Conservation (phyloP, 805 yeast genomes). For the Candida schatavii region DNA sequence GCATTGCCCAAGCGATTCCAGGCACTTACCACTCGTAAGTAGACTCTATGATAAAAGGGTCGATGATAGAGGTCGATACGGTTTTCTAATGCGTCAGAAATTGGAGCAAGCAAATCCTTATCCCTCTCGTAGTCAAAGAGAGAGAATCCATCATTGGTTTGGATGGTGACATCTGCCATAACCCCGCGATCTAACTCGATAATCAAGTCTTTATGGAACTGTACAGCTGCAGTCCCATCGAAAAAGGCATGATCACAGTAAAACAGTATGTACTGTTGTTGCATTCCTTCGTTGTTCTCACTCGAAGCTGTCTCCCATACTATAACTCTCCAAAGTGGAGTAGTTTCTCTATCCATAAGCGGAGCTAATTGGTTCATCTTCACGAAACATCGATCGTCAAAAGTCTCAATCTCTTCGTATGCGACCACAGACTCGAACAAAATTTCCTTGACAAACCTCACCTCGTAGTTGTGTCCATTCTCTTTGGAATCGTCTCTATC, state of each 20-base stretch:
- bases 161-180: no score
- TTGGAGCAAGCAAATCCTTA: not conserved
- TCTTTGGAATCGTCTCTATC: slow-evolving; percentile 2
- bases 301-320: slow-evolving; percentile 11
- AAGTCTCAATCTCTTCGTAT: slow-evolving; percentile 6
- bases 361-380: slow-evolving; percentile 11
- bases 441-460: slow-evolving; percentile 18
- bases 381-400: slow-evolving; percentile 14
- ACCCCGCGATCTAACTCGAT: slow-evolving; percentile 8
- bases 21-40: not conserved
- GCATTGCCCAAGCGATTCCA: no score
- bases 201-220: slow-evolving; percentile 25
- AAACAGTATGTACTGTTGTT: slow-evolving; percentile 17
- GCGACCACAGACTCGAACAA: slow-evolving; percentile 19
- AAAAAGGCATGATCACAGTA: slow-evolving; percentile 26
- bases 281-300: not conserved
- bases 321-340: slow-evolving; percentile 22
- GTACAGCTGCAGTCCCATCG: slow-evolving; percentile 34
- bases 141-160: no score
- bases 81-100: not conserved
- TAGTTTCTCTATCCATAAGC: slow-evolving; percentile 6
- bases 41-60: not conserved
- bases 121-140: slow-evolving; percentile 10
- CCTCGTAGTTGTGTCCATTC: slow-evolving; percentile 11
- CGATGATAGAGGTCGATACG: slow-evolving; percentile 1